These are phyloP conservation scores for Myriosclerotinia duriaeana DNA, from an alignment of 2,329 filamentous ascomycete species.

Conservation along the genomic window DNA sequence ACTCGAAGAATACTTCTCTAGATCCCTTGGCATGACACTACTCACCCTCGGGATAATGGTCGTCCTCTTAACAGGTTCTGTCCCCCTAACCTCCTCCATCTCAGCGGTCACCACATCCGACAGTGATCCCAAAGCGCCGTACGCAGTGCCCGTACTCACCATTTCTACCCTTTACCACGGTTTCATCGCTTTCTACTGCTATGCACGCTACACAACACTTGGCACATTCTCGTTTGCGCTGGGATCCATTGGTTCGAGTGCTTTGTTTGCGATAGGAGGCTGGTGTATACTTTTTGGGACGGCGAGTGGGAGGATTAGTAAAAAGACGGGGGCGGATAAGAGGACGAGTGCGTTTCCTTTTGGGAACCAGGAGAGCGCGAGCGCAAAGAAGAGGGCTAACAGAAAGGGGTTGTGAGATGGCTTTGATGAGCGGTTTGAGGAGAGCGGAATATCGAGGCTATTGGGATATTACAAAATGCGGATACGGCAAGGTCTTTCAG, in stretches of 20 bases:
- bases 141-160: constrained; percentile 59
- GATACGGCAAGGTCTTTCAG: background rate
- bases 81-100: constrained; percentile 54
- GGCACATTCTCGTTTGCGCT: constrained; percentile 53
- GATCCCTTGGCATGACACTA: constrained; percentile 58
- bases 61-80: constrained; percentile 61
- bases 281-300: constrained; percentile 55
- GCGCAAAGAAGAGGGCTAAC: constrained; percentile 34
- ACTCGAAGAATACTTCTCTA: constrained; percentile 63
- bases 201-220: constrained; percentile 55
- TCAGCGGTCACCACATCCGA: constrained; percentile 46
- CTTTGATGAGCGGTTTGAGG: background rate
- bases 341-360: constrained; percentile 66
- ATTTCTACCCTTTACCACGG: constrained; percentile 60
- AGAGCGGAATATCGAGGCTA: background rate
- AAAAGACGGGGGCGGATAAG: constrained; percentile 66
- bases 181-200: constrained; percentile 56
- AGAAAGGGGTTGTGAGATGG: constrained; percentile 19
- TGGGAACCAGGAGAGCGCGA: constrained; percentile 51
- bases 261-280: constrained; percentile 55
- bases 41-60: constrained; percentile 56
- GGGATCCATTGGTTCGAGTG: constrained; percentile 50
- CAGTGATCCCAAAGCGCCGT: constrained; percentile 51
- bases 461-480: background rate
- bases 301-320: constrained; percentile 56